A percentile compares a stretch with the other conserved stretches of the same genome.
phyloP scores from a whole-genome alignment of 306 rosid species.

The Pachyrhizus erosus region DNA sequence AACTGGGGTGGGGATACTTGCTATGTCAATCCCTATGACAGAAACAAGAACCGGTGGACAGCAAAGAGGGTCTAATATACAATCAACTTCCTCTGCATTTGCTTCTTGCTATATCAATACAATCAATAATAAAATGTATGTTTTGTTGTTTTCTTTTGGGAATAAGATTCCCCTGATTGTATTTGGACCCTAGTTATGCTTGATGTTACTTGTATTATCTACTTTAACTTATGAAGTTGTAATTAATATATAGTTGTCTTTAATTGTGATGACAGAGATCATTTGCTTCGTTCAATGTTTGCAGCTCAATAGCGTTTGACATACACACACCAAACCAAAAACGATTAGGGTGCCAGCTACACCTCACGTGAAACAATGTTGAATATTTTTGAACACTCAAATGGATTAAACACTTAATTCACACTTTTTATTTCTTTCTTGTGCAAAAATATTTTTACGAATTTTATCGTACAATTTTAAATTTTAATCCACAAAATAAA shows the following conservation, averaged over 20 bases:
- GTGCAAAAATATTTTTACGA: too few relatives aligned
- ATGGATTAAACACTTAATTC: too few relatives aligned
- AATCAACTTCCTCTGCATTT: neutral
- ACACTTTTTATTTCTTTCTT: too few relatives aligned
- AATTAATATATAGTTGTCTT: neutral
- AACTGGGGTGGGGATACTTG: neutral
- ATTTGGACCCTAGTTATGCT: neutral
- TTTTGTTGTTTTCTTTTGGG: slow-evolving; percentile 3
- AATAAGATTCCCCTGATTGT: slow-evolving; percentile 8
- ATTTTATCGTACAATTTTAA: too few relatives aligned
- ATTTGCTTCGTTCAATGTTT: too few relatives aligned
- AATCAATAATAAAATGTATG: slow-evolving; percentile 9
- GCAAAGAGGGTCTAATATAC: slow-evolving; percentile 42
- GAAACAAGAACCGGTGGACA: slow-evolving; percentile 20
- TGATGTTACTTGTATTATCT: neutral
- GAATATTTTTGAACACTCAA: too few relatives aligned
- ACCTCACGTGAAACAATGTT: too few relatives aligned
- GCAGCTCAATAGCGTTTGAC: too few relatives aligned
- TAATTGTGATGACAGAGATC: neutral
- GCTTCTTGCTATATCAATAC: neutral
- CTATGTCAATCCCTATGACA: slow-evolving; percentile 24
- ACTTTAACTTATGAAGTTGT: neutral
- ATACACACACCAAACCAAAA: too few relatives aligned
- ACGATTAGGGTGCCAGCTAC: too few relatives aligned
- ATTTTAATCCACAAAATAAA: too few relatives aligned